Base-by-base conservation (phyloP, 2,329 filamentous ascomycete species). In the Ambrosiella xylebori region DNA sequence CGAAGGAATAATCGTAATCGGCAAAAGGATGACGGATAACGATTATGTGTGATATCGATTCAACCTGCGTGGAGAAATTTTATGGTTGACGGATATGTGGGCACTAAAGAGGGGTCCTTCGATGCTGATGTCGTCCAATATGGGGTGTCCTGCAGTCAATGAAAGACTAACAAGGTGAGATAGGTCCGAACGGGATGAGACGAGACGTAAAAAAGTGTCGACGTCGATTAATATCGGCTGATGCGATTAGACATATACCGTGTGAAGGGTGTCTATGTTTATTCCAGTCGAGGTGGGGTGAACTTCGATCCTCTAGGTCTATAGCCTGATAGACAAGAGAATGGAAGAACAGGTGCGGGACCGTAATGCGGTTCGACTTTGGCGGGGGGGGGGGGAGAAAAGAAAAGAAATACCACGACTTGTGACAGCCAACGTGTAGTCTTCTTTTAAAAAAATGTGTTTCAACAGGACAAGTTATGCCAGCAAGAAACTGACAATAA, bases 401-500 rank as follows among this genome's bases (percentile, higher is more conserved):
- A 58, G 52, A 51, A 52, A 57, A 60, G 40, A 55, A 58, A 57
- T 27, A 44, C 44, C 49, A 56, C 51, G 51, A 57, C 59, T 60
- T 50, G 36, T 44, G 52, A 57, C 45, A 58, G 59, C 52, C 59
- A 53, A 36, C 56, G 52, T 45, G 38, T 57, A 44, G 36, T 57
- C 55, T 60, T 35, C 47, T 60, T 60, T 57, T 59, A 49, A 19
- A 41, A 36, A 27, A 35, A 51, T 51, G 59, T 56, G 55, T 60
- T 56, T 59, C 59, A 57, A 61, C 59, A 59, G 57, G 59, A 62
- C 54, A 59, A 59, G 59, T 58, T 55, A 58, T 61, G 58, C 61
- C 59, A 60, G 58, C 56, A 57, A 51, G 53, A 59, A 44, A 62
- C 61, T 57, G 60, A 61, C 60, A 61, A 61, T 55, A 62, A 59